Base-by-base conservation (phyloP, 2,329 filamentous ascomycete species). In the Cercospora zeae-maydis region DNA sequence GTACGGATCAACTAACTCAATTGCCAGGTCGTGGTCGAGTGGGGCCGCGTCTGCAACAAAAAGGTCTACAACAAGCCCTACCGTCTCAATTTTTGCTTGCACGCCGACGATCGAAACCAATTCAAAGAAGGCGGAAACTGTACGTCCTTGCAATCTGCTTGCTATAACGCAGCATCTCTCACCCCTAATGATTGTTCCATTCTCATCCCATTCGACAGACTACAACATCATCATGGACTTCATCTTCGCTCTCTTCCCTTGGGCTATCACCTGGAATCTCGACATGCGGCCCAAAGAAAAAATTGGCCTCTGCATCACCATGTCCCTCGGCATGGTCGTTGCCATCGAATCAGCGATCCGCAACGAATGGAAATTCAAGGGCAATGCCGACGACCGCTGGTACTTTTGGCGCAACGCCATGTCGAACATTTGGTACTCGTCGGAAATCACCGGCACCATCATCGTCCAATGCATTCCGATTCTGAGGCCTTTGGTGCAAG, bases 221-320 rank as follows among this genome's bases (percentile, higher is more conserved):
- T 83, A 82, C 70, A 83, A 83, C 69, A 80, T 83, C 60, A 74
- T 83, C 30, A 83, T 83, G 79, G 82, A 84, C 63, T 82, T 84
- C 42, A 66, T 81, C 0, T 79, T 84, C 66, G 81, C 82, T 0
- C 60, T 73, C 8, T 81, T 83, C 57, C 82, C 82, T 2, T 83
- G 81, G 81, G 67, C 81, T 21, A 78, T 84, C 19, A 81, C 79
- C 0, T 80, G 79, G 71, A 75, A 75, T 2, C 65, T 84, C 49
- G 79, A 81, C 59, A 82, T 84, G 77, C 75, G 77, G 30, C 75
- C 70, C 27, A 74, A 74, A 0, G 82, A 84, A 63, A 84, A 83
- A 72, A 72, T 83, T 53, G 81, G 77, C 2, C 78, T 84, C 4
- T 81, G 81, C 55, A 34, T 79, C 1, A 81, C 82, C 0, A 80